Percentiles rank a stretch among this genome's conserved stretches.
Conservation (phyloP, 1,284 basidiomycete genomes). For the Boletus smithii region DNA sequence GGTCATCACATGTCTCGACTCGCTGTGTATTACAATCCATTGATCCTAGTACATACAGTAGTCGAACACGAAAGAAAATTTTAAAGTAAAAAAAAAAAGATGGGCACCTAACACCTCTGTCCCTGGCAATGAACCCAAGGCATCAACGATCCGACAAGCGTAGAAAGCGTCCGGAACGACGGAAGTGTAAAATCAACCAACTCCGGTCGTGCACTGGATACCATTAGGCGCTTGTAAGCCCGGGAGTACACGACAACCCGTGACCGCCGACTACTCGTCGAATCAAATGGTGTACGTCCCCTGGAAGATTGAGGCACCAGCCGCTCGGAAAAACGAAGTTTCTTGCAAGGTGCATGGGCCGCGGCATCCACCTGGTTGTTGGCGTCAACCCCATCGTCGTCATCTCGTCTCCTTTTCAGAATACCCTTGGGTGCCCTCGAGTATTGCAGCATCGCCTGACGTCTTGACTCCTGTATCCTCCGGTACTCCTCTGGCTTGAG, state of each 20-base stretch:
- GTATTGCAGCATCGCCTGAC: constrained; percentile 30
- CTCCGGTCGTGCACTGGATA: constrained; percentile 16
- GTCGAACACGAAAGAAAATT: no score
- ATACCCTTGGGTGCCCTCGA: constrained; percentile 28
- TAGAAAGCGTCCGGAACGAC: constrained; percentile 29
- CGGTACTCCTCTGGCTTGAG: constrained; percentile 27
- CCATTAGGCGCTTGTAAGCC: constrained; percentile 14
- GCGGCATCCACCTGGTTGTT: neutral
- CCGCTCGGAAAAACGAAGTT: constrained; percentile 25
- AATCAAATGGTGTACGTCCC: constrained; percentile 16
- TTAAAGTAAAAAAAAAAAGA: no score
- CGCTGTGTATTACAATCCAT: no score
- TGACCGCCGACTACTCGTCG: constrained; percentile 13
- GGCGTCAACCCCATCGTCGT: constrained; percentile 12
- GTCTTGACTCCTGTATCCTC: constrained; percentile 29
- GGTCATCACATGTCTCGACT: no score
- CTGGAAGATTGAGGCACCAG: neutral
- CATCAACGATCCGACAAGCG: constrained; percentile 31
- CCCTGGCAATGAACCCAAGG: constrained; percentile 28
- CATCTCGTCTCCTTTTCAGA: constrained; percentile 29
- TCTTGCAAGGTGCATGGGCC: constrained; percentile 17
- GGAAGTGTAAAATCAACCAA: constrained; percentile 31
- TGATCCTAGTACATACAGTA: no score
- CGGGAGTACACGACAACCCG: constrained; percentile 16
- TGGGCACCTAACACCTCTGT: neutral